Evolutionary conservation across 768 basidiomycete genomes (phyloP).

Genomic region (Neoboletus subvelutipes): DNA sequence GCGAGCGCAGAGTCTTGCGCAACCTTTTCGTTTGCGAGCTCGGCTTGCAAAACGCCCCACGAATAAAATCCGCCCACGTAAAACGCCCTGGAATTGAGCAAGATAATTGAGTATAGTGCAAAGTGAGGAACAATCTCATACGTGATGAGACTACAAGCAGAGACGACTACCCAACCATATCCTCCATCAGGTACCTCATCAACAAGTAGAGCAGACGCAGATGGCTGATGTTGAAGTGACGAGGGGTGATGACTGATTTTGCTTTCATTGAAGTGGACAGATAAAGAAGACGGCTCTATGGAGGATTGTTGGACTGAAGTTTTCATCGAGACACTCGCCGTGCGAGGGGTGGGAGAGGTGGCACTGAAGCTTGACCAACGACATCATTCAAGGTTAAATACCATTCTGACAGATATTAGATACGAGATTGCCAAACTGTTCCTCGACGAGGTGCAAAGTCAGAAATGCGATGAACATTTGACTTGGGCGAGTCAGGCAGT

Average conservation of each 20-base stretch:
- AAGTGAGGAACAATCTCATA: slow-evolving; percentile 7
- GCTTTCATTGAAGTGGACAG: not conserved
- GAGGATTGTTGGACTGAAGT: not conserved
- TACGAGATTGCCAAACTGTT: not conserved
- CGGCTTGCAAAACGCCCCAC: slow-evolving; percentile 34
- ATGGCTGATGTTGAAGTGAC: not conserved
- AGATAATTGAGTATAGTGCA: not conserved
- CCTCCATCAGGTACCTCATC: slow-evolving; percentile 30
- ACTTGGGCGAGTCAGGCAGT: not conserved
- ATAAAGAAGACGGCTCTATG: not conserved
- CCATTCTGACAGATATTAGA: not conserved
- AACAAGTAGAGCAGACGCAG: not conserved
- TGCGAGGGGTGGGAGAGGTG: not conserved
- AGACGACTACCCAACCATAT: slow-evolving; percentile 35
- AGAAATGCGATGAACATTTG: not conserved
- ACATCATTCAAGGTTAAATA: slow-evolving; percentile 3
- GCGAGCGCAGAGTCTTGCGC: slow-evolving; percentile 27
- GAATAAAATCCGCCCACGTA: slow-evolving; percentile 28
- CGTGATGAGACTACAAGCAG: slow-evolving; percentile 29
- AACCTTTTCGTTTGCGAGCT: slow-evolving; percentile 27
- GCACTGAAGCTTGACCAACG: not conserved
- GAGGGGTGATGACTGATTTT: not conserved
- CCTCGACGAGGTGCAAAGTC: not conserved
- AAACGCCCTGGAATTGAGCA: slow-evolving; percentile 22
- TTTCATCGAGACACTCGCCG: not conserved